Percentiles rank a stretch among this genome's conserved stretches.
These are phyloP conservation scores for Hypocrella siamensis DNA, from an alignment of 2,329 filamentous ascomycete species.

Conservation along the genomic window DNA sequence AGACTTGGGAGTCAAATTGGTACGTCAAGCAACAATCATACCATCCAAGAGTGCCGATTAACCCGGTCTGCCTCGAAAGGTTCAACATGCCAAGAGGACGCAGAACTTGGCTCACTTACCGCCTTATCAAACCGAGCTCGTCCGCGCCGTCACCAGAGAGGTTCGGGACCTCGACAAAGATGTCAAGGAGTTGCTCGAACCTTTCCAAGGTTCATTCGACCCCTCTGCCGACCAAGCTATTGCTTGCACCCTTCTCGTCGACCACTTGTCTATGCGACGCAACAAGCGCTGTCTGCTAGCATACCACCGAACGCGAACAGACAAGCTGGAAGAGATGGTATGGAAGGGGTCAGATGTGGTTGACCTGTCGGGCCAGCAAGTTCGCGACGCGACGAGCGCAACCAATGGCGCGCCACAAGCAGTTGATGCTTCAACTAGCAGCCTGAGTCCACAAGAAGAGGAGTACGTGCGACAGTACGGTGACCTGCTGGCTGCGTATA, in stretches of 20 bases:
- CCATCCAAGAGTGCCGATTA: no score
- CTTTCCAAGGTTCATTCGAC: conserved; percentile 74
- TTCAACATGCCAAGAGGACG: conserved; percentile 89
- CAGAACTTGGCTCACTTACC: conserved; percentile 76
- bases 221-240: conserved; percentile 68
- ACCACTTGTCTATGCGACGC: conserved; percentile 86
- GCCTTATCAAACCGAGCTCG: conserved; percentile 81
- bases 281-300: conserved; percentile 93
- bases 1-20: conserved; percentile 73
- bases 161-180: conserved; percentile 87
- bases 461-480: conserved; percentile 89
- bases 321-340: conserved; percentile 85
- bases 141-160: conserved; percentile 76
- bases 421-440: conserved; percentile 46
- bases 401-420: conserved; percentile 16
- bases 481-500: conserved; percentile 87
- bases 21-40: conserved; percentile 21
- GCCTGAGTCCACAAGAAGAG: conserved; percentile 86
- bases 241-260: conserved; percentile 78
- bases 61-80: no score
- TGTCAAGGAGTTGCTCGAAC: conserved; percentile 61
- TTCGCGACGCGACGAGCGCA: conserved; percentile 20
- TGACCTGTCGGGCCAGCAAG: conserved; percentile 48
- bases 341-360: conserved; percentile 80
- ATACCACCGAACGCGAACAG: conserved; percentile 79